Conservation (phyloP, 495 filamentous ascomycete genomes). For the Penicillium angulare region DNA sequence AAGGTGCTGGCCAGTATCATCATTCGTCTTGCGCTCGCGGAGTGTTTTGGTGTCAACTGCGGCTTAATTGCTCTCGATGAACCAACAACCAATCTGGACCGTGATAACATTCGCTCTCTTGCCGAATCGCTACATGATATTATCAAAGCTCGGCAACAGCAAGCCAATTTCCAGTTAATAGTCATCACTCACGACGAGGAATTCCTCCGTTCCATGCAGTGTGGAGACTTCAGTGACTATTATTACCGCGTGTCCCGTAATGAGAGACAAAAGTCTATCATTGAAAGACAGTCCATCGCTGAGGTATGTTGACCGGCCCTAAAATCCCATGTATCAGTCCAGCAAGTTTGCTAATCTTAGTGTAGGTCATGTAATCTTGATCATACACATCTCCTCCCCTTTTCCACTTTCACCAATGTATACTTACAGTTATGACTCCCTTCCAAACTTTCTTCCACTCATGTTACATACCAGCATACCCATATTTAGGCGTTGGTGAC, state of each 20-base stretch:
- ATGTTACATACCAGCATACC: not conserved
- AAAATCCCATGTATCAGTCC: not conserved
- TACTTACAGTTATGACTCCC: not conserved
- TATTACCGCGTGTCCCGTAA: constrained; percentile 86
- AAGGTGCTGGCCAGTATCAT: constrained; percentile 97
- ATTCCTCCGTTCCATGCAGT: constrained; percentile 89
- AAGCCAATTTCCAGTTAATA: constrained; percentile 96
- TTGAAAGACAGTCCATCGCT: constrained; percentile 68
- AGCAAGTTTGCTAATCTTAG: not conserved
- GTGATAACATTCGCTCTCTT: constrained; percentile 87
- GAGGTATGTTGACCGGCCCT: constrained; percentile 40
- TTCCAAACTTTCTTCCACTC: not conserved
- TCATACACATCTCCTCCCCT: not conserved
- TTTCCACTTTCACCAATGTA: not conserved
- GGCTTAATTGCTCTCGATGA: constrained; percentile 97
- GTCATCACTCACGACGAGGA: constrained; percentile 99
- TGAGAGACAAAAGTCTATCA: constrained; percentile 82
- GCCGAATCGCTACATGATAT: constrained; percentile 83
- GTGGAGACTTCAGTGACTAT: constrained; percentile 87
- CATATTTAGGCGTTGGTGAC: not conserved
- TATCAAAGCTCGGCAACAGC: constrained; percentile 76
- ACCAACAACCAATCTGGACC: constrained; percentile 95
- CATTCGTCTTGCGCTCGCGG: constrained; percentile 92
- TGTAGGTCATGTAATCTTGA: not conserved
- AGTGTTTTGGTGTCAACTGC: constrained; percentile 96